Base-by-base conservation (phyloP, 257 asterid species). In the Buddleja alternifolia region DNA sequence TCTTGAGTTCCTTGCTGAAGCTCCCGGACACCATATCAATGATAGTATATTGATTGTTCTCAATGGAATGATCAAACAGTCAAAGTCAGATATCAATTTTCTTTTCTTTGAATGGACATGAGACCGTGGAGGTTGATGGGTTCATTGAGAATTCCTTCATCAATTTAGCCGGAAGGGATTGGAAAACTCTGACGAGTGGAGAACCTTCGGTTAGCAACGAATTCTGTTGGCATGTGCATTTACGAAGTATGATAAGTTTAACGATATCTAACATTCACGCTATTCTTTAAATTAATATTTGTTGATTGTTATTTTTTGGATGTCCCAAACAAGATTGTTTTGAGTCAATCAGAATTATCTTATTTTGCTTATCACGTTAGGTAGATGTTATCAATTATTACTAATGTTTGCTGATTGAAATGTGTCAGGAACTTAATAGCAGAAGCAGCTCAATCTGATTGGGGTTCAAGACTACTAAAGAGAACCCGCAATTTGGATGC, bases 1-100 rank as follows among this genome's bases (percentile, higher is more conserved):
- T 75, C 92, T 81, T 58, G 97, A 90, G 84, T 90, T 88, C 69
- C 76, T 86, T 8, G 96, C 96, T 7, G 95, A 85, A 62, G 69
- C 85, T 66, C 61, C 80, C 21, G 60, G 42, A 29, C 67, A 51
- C 68, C 70, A 59, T 47, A 60, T 71, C 6, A 23, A 37, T 65
- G 67, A 76, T 29, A 55, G 71, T 24, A 51, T 75, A 29, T 48
- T n/a, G 66, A 45, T 61, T 34, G 76, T 80, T 57, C 67, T 85
- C 2, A 82, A 81, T 69, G 81, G 77, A 60, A 66, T 82, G 70
- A 36, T 64, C 57, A 72, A 73, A 42, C 82, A 86, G 17, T 77
- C 80, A 6, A 75, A 78, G 56, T 19, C 58, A 56, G 85, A 77
- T 55, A 10, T 50, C 15, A 12, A 70, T 44, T 48, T 50, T 12